Evolutionary conservation across 441 rosid species (phyloP), one percentile per base, ranked within the genome.

Genomic region (Arabidopsis lyrata): DNA sequence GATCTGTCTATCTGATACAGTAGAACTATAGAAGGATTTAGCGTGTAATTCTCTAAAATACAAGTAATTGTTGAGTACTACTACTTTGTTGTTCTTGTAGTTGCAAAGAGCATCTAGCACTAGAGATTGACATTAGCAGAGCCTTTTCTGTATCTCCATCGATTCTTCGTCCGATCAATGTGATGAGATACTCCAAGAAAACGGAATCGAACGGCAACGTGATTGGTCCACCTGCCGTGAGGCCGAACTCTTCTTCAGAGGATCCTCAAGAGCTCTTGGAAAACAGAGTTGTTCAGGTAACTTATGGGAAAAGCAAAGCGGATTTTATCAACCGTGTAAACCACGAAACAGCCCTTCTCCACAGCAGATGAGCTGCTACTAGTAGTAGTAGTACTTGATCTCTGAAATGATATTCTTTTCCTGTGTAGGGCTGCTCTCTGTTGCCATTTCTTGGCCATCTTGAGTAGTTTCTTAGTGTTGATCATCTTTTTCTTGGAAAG

Each of bases 181-280:
- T 68, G 14, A 83, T 72, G 15, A 68, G 41, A 58, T 56, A 75
- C 32, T 60, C 61, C 77, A 85, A 41, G 44, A 78, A 73, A 59
- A 27, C 68, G 2, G 78, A 75, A 63, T 82, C 75, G 6, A 77
- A 77, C 13, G 82, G 81, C 49, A 84, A 60, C 0, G 70, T 76
- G 38, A 82, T 78, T 8, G 83, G 83, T 14, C 82, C 77, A 4
- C 27, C 63, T 0, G 62, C 61, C 0, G 59, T 47, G 5, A 79
- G 38, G 12, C 86, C 83, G 22, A 79, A 79, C 69, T 83, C 85
- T 66, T 85, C 86, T 53, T 81, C 86, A 4, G 83, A 75, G 5
- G 5, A 81, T 63, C 36, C 68, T 81, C 42, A 83, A 61, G 13
- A 83, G 71, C 59, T 81, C 80, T 55, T 58, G 41, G 29, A 81